phyloP scores from a whole-genome alignment of 1,139 yeast genomes.

The Geotrichum reessii region DNA sequence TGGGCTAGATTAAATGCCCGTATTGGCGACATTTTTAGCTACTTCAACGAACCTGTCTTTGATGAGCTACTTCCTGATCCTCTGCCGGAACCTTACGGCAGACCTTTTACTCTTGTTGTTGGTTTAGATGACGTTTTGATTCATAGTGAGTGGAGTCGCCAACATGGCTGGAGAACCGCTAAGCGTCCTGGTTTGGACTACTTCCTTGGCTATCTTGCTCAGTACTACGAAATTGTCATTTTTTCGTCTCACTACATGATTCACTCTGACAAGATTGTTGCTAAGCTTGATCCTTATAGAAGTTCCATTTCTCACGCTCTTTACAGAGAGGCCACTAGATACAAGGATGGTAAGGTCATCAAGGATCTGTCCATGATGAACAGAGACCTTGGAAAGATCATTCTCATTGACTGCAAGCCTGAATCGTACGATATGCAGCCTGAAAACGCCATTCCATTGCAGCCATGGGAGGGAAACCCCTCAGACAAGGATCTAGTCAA shows the following conservation, averaged over 20 bases:
- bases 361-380: slow-evolving; percentile 82
- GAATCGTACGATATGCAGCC: slow-evolving; percentile 79
- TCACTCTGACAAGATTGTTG: slow-evolving; percentile 77
- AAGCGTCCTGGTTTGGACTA: slow-evolving; percentile 98
- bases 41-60: slow-evolving; percentile 90
- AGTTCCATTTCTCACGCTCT: slow-evolving; percentile 83
- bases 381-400: slow-evolving; percentile 78
- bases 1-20: slow-evolving; percentile 58
- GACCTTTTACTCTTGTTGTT: slow-evolving; percentile 85
- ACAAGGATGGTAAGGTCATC: slow-evolving; percentile 71
- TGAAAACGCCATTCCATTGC: slow-evolving; percentile 78
- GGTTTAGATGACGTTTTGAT: slow-evolving; percentile 85
- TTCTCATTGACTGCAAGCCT: slow-evolving; percentile 72
- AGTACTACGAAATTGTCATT: slow-evolving; percentile 90
- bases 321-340: slow-evolving; percentile 86
- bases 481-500: slow-evolving; percentile 70
- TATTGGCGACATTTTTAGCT: slow-evolving; percentile 67
- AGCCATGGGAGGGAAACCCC: slow-evolving; percentile 80
- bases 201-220: slow-evolving; percentile 88
- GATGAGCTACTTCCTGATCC: slow-evolving; percentile 90
- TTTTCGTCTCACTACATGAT: slow-evolving; percentile 82
- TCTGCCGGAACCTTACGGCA: slow-evolving; percentile 85
- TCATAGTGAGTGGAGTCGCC: slow-evolving; percentile 88
- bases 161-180: slow-evolving; percentile 97
- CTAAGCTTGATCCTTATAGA: slow-evolving; percentile 87